Conservation (phyloP, 2,329 filamentous ascomycete genomes). For the Talaromyces amestolkiae region DNA sequence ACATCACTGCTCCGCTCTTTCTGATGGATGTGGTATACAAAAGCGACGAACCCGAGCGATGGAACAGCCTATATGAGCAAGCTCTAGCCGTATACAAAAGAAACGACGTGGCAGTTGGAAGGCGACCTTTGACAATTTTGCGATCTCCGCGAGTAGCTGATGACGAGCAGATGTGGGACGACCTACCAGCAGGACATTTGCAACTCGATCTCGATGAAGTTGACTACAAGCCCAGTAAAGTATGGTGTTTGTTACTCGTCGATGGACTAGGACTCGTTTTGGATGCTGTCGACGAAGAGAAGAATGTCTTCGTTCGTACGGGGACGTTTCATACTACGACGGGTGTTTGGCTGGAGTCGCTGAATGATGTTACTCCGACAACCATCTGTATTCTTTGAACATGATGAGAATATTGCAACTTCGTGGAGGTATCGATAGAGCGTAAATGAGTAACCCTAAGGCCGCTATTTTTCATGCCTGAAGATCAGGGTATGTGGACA, state of each 20-base stretch:
- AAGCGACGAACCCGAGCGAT: neutral
- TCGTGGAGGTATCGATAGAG: neutral
- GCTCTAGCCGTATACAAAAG: neutral
- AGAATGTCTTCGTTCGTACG: conserved; percentile 6
- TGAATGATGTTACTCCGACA: neutral
- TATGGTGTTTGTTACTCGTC: conserved; percentile 10
- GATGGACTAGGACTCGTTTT: conserved; percentile 4
- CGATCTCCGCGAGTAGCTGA: neutral
- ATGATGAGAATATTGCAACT: neutral
- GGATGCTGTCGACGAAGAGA: conserved; percentile 1
- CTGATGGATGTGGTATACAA: conserved; percentile 7
- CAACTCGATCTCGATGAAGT: conserved; percentile 9
- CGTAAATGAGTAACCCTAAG: neutral
- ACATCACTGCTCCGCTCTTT: conserved; percentile 8
- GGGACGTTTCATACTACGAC: conserved; percentile 2
- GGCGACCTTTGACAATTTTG: neutral
- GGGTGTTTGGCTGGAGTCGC: neutral
- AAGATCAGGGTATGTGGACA: neutral
- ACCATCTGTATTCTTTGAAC: conserved; percentile 3
- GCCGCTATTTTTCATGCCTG: neutral
- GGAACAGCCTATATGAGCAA: neutral
- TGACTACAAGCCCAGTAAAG: neutral
- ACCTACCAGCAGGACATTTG: neutral
- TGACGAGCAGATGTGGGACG: neutral
- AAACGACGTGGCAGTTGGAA: neutral